A percentile compares a stretch with the other conserved stretches of the same genome.
Evolutionary conservation across 805 yeast genomes (phyloP).

Genomic region (Kodamaea jinghongensis): DNA sequence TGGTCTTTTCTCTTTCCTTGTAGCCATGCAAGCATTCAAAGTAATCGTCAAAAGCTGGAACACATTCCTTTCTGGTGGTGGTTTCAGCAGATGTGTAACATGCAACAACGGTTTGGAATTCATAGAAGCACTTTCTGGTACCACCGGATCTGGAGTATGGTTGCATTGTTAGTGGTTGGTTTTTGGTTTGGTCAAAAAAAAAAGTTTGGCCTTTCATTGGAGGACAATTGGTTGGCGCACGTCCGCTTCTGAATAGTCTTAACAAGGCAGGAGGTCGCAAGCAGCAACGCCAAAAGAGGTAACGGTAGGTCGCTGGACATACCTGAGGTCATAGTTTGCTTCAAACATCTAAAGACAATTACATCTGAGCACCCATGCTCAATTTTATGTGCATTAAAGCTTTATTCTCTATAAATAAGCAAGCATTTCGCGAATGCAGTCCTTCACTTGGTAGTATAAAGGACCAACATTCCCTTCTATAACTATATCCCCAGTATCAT

Average conservation of each 20-base stretch:
- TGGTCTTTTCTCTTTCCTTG: conserved; percentile 45
- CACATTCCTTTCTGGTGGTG: conserved; percentile 38
- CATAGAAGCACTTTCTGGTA: conserved; percentile 47
- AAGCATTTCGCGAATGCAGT: conserved; percentile 66
- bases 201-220: conserved; percentile 5
- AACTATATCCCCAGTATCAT: conserved; percentile 74
- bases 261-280: no score
- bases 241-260: no score
- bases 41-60: conserved; percentile 45
- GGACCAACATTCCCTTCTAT: conserved; percentile 79
- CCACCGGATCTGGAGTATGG: conserved; percentile 49
- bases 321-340: no score
- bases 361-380: no score
- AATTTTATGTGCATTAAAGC: no score
- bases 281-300: no score
- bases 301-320: no score
- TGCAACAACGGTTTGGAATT: conserved; percentile 43
- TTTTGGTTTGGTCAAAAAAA: conserved; percentile 3
- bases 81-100: conserved; percentile 47
- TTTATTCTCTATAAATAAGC: conserved; percentile 50
- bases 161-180: conserved; percentile 32
- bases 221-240: conserved; percentile 9
- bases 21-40: conserved; percentile 46
- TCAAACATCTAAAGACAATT: no score
- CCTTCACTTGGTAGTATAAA: conserved; percentile 75